phyloP scores from a whole-genome alignment of 768 basidiomycete genomes.

The Neoboletus brunneissimus region DNA sequence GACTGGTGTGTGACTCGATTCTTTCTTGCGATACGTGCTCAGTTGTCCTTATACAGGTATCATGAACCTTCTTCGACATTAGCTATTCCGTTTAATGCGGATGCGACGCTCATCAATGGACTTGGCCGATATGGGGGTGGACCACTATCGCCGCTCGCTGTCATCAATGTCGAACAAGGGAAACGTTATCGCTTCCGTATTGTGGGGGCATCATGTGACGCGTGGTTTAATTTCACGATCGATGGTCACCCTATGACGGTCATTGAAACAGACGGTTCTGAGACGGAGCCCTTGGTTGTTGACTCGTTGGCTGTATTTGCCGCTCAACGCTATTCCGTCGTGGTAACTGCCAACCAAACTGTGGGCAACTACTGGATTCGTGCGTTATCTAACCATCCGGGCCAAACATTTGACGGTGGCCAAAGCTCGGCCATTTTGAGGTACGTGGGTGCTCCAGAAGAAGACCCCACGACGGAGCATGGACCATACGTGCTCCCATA shows the following conservation, averaged over 20 bases:
- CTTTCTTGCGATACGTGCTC: constrained; percentile 29
- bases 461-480: constrained; percentile 32
- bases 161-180: constrained; percentile 34
- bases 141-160: constrained; percentile 30
- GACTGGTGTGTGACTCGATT: constrained; percentile 11
- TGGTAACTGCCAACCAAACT: constrained; percentile 34
- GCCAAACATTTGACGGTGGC: constrained; percentile 28
- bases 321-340: constrained; percentile 50
- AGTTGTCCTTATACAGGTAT: constrained; percentile 11
- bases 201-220: constrained; percentile 41
- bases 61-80: constrained; percentile 10
- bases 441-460: constrained; percentile 36
- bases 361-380: constrained; percentile 43
- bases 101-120: constrained; percentile 40
- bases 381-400: constrained; percentile 17
- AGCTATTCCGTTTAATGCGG: constrained; percentile 12
- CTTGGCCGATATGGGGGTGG: constrained; percentile 36
- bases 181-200: constrained; percentile 40
- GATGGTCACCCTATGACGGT: constrained; percentile 44
- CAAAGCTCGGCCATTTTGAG: constrained; percentile 42
- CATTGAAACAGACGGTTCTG: constrained; percentile 38
- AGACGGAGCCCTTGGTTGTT: constrained; percentile 38
- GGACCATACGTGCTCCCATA: constrained; percentile 27
- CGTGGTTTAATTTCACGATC: constrained; percentile 42
- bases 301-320: constrained; percentile 45